Evolutionary conservation across 345 rosid species (phyloP).

Genomic region (Mercurialis annua): DNA sequence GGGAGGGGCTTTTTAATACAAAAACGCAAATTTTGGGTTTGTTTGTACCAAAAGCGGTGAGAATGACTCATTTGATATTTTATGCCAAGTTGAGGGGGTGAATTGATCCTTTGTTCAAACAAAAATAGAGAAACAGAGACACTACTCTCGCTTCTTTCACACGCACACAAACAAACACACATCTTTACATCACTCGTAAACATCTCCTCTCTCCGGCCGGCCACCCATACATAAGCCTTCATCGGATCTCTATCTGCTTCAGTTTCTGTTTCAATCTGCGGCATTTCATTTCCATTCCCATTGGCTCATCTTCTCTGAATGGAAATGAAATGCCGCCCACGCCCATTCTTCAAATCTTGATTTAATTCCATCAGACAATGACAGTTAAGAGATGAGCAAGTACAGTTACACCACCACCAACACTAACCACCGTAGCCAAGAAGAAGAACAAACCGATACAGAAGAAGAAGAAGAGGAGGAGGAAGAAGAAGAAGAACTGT

Average conservation of each 20-base stretch:
- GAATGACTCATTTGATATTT: no score
- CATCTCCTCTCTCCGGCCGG: slow-evolving; percentile 27
- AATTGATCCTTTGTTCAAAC: no score
- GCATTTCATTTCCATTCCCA: slow-evolving; percentile 11
- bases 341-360: no score
- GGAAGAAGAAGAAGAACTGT: slow-evolving; percentile 50
- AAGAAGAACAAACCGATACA: slow-evolving; percentile 13
- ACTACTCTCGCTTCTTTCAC: slow-evolving; percentile 6
- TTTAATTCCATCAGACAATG: slow-evolving; percentile 4
- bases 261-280: neutral
- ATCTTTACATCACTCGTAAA: slow-evolving; percentile 22
- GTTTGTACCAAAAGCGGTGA: no score
- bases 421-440: slow-evolving; percentile 31
- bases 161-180: neutral
- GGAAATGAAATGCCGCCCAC: slow-evolving; percentile 16
- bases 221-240: slow-evolving; percentile 10
- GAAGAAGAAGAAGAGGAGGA: slow-evolving; percentile 23
- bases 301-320: neutral
- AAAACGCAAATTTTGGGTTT: no score
- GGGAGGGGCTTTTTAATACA: no score
- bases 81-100: no score
- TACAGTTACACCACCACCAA: neutral
- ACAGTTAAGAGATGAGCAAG: slow-evolving; percentile 11
- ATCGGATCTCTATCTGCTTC: slow-evolving; percentile 24
- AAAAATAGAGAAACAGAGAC: slow-evolving; percentile 12